Evolutionary conservation across 352 stramenopile genomes (phyloP), one percentile per base, ranked within the genome.

Genomic region (Chrysophaeum taylorii): DNA sequence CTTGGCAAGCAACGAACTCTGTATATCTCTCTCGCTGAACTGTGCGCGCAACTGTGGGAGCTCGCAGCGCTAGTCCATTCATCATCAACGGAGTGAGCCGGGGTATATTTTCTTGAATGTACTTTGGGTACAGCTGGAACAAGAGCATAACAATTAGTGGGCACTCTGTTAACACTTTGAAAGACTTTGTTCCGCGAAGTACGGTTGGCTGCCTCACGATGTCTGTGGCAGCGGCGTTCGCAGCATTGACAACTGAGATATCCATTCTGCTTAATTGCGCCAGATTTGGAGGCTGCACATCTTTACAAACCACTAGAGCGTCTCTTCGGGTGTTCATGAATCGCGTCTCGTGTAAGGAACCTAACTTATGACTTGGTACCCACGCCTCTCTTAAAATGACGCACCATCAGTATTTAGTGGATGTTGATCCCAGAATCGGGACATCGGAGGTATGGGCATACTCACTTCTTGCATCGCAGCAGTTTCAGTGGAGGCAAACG

Each of bases 131-230:
- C 64, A 96, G 91, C 81, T 98, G 93, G 71, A 98, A 98, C 42
- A 98, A 86, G 54, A 98, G 79, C 90, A 98, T 98, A 69, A 98
- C 94, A 77, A 96, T 96, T 48, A 97, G 78, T n/a, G 94, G 94
- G 68, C 94, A 89, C 80, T 99, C 95, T 5, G 89, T 94, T 50
- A 99, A 87, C 23, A 97, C 92, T 74, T 92, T 93, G 78, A 95
- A 96, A 38, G 89, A 95, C 73, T 95, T 87, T 70, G 91, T 81
- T 71, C 85, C 89, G 72, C 81, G 87, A 69, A 81, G 89, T 9
- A 94, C n/a, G 0, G 70, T 50, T 27, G 63, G 75, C 41, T 21
- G 37, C 21, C 48, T 31, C 39, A 41, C 21, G 25, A 64, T 38
- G 27, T 64, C 54, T 18, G 25, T 38, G 21, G 18, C 18, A 23